Base-by-base conservation (phyloP, 306 rosid genomes). In the Cicer cuneatum region DNA sequence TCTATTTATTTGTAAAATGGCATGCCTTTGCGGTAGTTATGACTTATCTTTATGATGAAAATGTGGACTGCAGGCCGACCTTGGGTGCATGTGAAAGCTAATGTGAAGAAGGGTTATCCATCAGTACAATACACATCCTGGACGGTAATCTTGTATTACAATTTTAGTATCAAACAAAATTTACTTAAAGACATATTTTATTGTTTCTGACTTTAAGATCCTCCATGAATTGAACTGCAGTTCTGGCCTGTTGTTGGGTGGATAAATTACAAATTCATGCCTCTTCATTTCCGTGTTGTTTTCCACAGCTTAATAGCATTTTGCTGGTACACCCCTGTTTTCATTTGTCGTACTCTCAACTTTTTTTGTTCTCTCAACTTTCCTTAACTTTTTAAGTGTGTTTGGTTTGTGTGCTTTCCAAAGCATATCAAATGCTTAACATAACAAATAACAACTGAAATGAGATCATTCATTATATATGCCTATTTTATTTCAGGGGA, bases 171-270 rank as follows among this genome's bases (percentile, higher is more conserved):
- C 33, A 39, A 60, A 33, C 73, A 53, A 21, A 29, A 48, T 67
- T 18, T 77, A 16, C 14, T n/a, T 35, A 43, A 67, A 74, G n/a
- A 19, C 2, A 18, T 14, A 4, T 8, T 29, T 80, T 49, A 58
- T 11, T 40, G 29, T 7, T 61, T 24, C 40, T 75, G 59, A 84
- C 37, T 47, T 54, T 39, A 52, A 73, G 80, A 73, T 58, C 63
- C 35, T 37, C 39, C 29, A 48, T 80, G 68, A 73, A 73, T 83
- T 53, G 38, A 83, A 69, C 51, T 85, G 85, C 96, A 94, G 97
- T 85, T 91, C 85, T 88, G 94, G 94, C 98, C 97, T 3, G 88
- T 84, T 82, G 87, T 87, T 62, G 97, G 95, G 15, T 91, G 90
- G 95, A 85, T 94, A 84, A 94, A 94, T 73, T 92, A 91, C 91